These are phyloP conservation scores for Noccaea bulbosa DNA, from an alignment of 345 rosid genomes.

Conservation along the genomic window DNA sequence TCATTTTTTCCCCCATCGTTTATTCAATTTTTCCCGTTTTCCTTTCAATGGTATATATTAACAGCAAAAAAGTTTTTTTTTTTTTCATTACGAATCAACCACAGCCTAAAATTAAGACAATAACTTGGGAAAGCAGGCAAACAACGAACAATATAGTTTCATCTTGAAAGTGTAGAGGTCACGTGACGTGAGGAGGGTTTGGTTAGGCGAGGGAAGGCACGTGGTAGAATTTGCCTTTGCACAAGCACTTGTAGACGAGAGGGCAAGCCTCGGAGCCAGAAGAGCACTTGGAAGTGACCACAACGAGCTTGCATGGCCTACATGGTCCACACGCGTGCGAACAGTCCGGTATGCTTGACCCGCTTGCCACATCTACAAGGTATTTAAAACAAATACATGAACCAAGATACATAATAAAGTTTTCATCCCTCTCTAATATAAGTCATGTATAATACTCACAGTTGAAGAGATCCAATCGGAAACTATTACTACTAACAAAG, in stretches of 20 bases:
- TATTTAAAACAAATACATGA: not conserved
- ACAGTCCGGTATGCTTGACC: conserved; percentile 93
- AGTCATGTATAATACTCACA: conserved; percentile 26
- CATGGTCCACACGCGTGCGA: conserved; percentile 92
- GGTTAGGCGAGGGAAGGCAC: conserved; percentile 57
- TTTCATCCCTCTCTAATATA: not conserved
- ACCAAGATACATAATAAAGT: not conserved
- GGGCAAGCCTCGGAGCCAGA: conserved; percentile 90
- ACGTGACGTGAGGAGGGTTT: not conserved
- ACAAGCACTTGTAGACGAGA: conserved; percentile 80
- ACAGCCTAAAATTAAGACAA: conserved; percentile 4
- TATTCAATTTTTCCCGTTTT: no score
- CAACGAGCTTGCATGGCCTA: conserved; percentile 84
- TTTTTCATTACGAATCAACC: conserved; percentile 1
- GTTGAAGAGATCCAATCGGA: conserved; percentile 11
- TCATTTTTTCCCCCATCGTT: no score
- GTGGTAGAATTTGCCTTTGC: conserved; percentile 70
- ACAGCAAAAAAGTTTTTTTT: no score
- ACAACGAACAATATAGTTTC: not conserved
- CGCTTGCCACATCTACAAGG: conserved; percentile 44
- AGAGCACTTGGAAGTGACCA: conserved; percentile 82
- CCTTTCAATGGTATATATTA: no score
- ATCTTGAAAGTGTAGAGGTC: not conserved
- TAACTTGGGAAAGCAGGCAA: conserved; percentile 1
- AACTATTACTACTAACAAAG: conserved; percentile 27